phyloP scores from a whole-genome alignment of 2,329 filamentous ascomycete genomes.

The Pestalotiopsis sp. region DNA sequence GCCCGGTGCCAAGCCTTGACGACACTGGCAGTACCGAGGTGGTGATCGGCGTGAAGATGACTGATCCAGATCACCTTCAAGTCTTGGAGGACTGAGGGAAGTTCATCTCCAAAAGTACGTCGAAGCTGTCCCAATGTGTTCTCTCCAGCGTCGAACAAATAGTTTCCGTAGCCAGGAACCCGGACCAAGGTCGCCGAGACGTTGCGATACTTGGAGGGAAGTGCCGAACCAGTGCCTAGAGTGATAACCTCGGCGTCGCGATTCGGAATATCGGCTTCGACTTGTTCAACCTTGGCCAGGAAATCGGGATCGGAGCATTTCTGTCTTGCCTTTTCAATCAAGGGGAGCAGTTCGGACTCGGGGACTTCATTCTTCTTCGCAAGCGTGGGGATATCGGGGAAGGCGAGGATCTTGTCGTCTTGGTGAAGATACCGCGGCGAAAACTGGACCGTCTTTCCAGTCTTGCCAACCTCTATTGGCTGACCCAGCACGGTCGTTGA shows the following conservation, averaged over 20 bases:
- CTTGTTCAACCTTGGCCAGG: constrained; percentile 40
- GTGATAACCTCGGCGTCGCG: constrained; percentile 81
- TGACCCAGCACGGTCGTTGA: constrained; percentile 18
- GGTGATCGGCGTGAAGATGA: constrained; percentile 95
- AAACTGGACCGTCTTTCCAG: constrained; percentile 48
- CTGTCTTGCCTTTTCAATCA: constrained; percentile 53
- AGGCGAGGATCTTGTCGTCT: constrained; percentile 47
- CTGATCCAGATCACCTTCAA: constrained; percentile 89
- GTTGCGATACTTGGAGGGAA: constrained; percentile 93
- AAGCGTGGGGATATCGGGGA: constrained; percentile 47
- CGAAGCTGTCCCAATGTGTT: constrained; percentile 87
- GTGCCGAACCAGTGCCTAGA: constrained; percentile 87
- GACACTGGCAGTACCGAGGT: constrained; percentile 81
- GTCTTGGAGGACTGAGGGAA: constrained; percentile 75
- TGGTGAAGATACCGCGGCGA: constrained; percentile 50
- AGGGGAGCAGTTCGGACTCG: constrained; percentile 43
- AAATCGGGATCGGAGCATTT: constrained; percentile 28
- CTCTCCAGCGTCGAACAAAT: constrained; percentile 90
- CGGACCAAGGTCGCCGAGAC: constrained; percentile 86
- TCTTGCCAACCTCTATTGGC: constrained; percentile 41
- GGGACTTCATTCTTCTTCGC: constrained; percentile 42
- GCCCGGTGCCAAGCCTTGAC: constrained; percentile 78
- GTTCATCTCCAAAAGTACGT: constrained; percentile 68
- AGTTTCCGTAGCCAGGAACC: constrained; percentile 83
- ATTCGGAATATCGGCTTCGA: constrained; percentile 68